Evolutionary conservation across 2,329 filamentous ascomycete species (phyloP), one percentile per base, ranked within the genome.

Genomic region (Penicillium sp.): DNA sequence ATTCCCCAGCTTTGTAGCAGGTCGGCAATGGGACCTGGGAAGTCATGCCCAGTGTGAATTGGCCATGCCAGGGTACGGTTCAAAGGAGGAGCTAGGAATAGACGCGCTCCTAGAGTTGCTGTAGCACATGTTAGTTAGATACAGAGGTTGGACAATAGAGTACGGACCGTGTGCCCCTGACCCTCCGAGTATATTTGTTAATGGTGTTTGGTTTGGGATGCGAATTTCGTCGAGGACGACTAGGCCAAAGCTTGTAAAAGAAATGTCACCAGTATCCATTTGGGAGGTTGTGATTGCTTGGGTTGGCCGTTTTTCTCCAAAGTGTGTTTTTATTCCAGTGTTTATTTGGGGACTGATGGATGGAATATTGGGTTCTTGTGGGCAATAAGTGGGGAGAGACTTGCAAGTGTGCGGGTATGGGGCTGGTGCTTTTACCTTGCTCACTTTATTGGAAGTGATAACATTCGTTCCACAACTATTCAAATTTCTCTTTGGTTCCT

Each of bases 171-270:
- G 75, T 6, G 67, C 57, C 19, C 72, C 73, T 19, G 71, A 74
- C 1, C 73, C 72, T 9, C 73, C 73, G 2, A 71, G 50, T 3
- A 69, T 56, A 58, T 75, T 59, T 5, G 53, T 62, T 27, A 73
- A 49, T 10, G 67, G 56, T 11, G 58, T 26, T 7, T 58, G 61
- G 41, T 58, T 50, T 8, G 69, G 67, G 31, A 72, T 61, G 10
- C 57, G 69, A 41, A 75, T 68, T 53, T 75, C 72, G 52, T 75
- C 73, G 3, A 75, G 64, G 6, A 75, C 71, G 3, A 72, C 63
- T 55, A 72, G 61, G 21, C 73, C 73, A 10, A 75, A 57, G 41
- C 71, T 75, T 27, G 65, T 59, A 49, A 75, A 75, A 16, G 29
- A 53, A 29, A 70, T 61, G 21, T 52, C 22, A 14, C 33, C 22